Base-by-base conservation (phyloP, 306 rosid species). In the Pachyrhizus erosus region DNA sequence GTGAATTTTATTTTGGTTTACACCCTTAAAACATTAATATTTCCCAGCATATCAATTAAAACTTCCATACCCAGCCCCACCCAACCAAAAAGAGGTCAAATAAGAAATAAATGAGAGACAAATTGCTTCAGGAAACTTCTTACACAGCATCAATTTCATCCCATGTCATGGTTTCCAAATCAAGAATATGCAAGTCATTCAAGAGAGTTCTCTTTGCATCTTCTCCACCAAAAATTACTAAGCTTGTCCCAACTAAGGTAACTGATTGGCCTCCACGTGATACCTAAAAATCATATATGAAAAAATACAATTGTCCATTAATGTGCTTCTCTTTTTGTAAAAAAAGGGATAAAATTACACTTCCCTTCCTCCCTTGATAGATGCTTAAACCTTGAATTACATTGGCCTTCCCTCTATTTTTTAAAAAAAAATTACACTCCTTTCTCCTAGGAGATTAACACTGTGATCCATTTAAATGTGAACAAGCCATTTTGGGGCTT, bases 241-340 rank as follows among this genome's bases (percentile, higher is more conserved):
- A 71, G 92, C 81, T 89, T 70, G 93, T 87, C 73, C 98, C 96
- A 66, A 90, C 91, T 76, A 91, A 89, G 77, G 90, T 88, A 79
- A 91, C 94, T 18, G 98, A 91, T 88, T 92, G 97, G 77, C 97
- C 98, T 87, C 97, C 98, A 49, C 98, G 93, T 37, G 98, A 92
- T 55, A 80, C 89, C 98, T 94, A 77, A 69, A 81, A 81, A 85
- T 13, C 13, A 65, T 5, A 31, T 24, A 76, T 13, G 37, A 43
- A 52, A 9, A 65, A 58, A 72, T 18, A 42, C 40, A 78, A 26
- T 4, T 37, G 58, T 24, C 20, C 10, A 37, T 58, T 83, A 61
- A 34, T 42, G 29, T 60, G 42, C 61, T 45, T 31, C 64, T 24
- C 42, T 37, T 37, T 37, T 37, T 37, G 42, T 37, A 7, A 37